Base-by-base conservation (phyloP, 2,329 filamentous ascomycete species). In the Endothia cerciana region DNA sequence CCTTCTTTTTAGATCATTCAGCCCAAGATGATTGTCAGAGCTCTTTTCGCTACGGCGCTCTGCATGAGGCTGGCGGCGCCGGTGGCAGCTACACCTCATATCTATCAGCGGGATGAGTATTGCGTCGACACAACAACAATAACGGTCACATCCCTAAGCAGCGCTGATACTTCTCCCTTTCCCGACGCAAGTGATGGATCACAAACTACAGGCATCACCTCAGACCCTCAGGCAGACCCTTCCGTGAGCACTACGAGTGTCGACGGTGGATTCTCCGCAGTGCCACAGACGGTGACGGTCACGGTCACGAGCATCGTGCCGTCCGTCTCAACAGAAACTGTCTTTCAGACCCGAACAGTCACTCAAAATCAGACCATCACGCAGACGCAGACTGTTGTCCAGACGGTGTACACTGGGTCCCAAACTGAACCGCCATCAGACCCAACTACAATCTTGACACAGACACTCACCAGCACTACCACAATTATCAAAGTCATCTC, bases 1-100 rank as follows among this genome's bases (percentile, higher is more conserved):
- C 64, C 56, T 58, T 56, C n/a, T 51, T 38, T 45, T 55, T 25
- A 5, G 40, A 65, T 38, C 13, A 17, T 15, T 36, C 43, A 10
- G 17, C 22, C 15, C 36, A 68, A 45, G 7, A 68, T 68, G 66
- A 8, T 59, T 38, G 13, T 41, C 36, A 41, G 40, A 40, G n/a
- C 45, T 33, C 40, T 65, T 30, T 57, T 61, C 22, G 45, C 28
- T 36, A 56, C 55, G 17, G 58, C 58, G 28, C 51, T 60, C 19
- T 64, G 51, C 28, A n/a, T 60, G 41, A 43, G 53, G 56, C 38
- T 56, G 53, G 38, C 33, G 10, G 38, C 51, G 62, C 47, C 41
- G 19, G 66, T 58, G 41, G 63, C 28, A 57, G 63, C 63, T 13
- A 38, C 60, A 22, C 66, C 66, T 49, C 60, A 61, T n/a, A 53